Evolutionary conservation across 495 filamentous ascomycete genomes (phyloP).

Genomic region (Penicillium coffeae): DNA sequence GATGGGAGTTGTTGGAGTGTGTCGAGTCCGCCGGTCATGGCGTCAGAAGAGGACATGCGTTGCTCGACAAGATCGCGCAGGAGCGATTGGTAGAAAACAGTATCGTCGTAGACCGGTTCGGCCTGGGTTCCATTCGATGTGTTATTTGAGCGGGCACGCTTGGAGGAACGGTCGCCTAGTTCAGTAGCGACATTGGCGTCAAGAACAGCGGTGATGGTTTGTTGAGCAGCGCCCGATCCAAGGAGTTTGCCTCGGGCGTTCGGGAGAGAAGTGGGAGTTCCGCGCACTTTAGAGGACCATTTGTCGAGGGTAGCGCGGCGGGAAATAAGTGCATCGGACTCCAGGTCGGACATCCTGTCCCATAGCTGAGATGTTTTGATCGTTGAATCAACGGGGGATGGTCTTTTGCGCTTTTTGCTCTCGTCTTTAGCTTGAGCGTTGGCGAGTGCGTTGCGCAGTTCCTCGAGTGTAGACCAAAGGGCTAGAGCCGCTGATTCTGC

Average conservation of each 20-base stretch:
- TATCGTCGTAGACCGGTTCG: conserved; percentile 76
- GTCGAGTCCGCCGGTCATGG: conserved; percentile 43
- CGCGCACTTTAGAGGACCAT: conserved; percentile 51
- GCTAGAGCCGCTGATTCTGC: conserved; percentile 86
- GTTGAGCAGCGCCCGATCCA: conserved; percentile 36
- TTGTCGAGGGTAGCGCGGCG: conserved; percentile 44
- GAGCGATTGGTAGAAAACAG: conserved; percentile 86
- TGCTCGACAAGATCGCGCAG: conserved; percentile 90
- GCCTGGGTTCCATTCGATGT: conserved; percentile 4
- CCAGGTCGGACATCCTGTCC: conserved; percentile 66
- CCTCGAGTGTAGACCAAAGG: conserved; percentile 80
- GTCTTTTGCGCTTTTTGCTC: conserved; percentile 58
- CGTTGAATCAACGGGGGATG: conserved; percentile 40
- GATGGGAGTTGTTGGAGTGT: conserved; percentile 35
- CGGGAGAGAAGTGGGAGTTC: conserved; percentile 33
- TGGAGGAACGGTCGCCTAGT: conserved; percentile 61
- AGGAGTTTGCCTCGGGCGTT: conserved; percentile 45
- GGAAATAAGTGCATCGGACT: conserved; percentile 45
- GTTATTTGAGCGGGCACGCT: conserved; percentile 37
- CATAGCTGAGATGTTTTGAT: conserved; percentile 60
- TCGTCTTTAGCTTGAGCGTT: conserved; percentile 43
- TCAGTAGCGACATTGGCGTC: conserved; percentile 67
- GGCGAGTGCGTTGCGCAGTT: conserved; percentile 60
- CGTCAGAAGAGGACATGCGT: conserved; percentile 54
- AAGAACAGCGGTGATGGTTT: conserved; percentile 68